Evolutionary conservation across 2,329 filamentous ascomycete species (phyloP), one percentile per base, ranked within the genome.

Genomic region (Aspergillus quadricinctus): DNA sequence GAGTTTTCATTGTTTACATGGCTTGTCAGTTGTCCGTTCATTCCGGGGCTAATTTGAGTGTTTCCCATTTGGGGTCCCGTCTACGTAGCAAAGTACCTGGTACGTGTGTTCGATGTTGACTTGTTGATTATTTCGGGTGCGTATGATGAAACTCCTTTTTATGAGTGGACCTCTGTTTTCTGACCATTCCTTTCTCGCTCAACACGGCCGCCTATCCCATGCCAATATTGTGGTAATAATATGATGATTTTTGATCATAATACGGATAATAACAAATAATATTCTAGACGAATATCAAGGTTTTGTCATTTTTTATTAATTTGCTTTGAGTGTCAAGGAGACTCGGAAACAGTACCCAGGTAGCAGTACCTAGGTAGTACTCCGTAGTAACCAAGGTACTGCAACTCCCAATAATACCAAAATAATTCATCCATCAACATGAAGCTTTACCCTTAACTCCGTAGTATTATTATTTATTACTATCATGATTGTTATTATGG

Each of bases 101-200:
- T 23, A 23, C 4, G n/a, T 45, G n/a, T 45, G 8, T 45, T 45
- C 19, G n/a, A 17, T 45, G 23, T 50, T 48, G 35, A 31, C 19
- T n/a, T 19, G 14, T 45, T 46, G 49, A 48, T 52, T 57, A 48
- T 49, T 49, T 7, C 28, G 6, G 28, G 23, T 51, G 14, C 49
- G 49, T 49, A 48, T 51, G 48, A 41, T 46, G 43, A 53, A 55
- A 59, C 53, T 56, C 51, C 52, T 57, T 57, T 63, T 58, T 52
- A 40, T 48, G 45, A 41, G 63, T 62, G 61, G 60, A 58, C 52
- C 60, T 58, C 58, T 49, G 48, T 50, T 56, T 53, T 50, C 53
- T 53, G 28, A 51, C 49, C 56, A 52, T 60, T 59, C 50, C 56
- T 62, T 48, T 53, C 55, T 57, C 45, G 55, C 28, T 19, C 41